Evolutionary conservation across 805 yeast genomes (phyloP).

Genomic region (Starmerella scarabaei): DNA sequence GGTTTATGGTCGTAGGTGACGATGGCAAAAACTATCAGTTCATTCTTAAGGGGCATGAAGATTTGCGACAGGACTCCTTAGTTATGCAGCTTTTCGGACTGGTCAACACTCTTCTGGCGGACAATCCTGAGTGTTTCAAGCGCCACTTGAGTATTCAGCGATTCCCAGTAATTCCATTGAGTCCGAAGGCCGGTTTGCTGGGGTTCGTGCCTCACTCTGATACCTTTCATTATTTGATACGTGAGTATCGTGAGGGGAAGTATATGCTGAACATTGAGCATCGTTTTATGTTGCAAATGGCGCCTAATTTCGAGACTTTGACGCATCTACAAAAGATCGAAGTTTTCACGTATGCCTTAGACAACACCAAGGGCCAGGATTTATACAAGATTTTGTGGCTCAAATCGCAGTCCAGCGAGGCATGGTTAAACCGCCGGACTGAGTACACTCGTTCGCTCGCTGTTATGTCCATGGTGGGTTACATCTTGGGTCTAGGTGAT

Average conservation of each 20-base stretch:
- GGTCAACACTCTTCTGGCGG: constrained; percentile 76
- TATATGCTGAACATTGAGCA: constrained; percentile 85
- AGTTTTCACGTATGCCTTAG: constrained; percentile 89
- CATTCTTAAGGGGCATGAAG: constrained; percentile 88
- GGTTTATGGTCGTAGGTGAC: constrained; percentile 63
- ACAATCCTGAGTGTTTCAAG: constrained; percentile 92
- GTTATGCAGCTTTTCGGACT: constrained; percentile 97
- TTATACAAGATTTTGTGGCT: constrained; percentile 91
- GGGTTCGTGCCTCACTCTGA: constrained; percentile 98
- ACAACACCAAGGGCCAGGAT: constrained; percentile 93
- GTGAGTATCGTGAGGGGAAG: constrained; percentile 86
- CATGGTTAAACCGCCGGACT: constrained; percentile 95
- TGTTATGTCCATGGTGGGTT: constrained; percentile 98
- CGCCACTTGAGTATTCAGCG: constrained; percentile 87
- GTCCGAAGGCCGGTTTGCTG: constrained; percentile 90
- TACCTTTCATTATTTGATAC: constrained; percentile 83
- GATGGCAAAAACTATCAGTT: constrained; percentile 86
- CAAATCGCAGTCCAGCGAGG: constrained; percentile 88
- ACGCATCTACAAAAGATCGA: constrained; percentile 87
- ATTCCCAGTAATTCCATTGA: constrained; percentile 85
- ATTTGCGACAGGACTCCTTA: constrained; percentile 89
- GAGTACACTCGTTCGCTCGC: constrained; percentile 93
- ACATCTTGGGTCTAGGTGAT: constrained; percentile 91
- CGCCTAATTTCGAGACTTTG: constrained; percentile 85
- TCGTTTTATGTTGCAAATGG: constrained; percentile 93